phyloP scores from a whole-genome alignment of 2,329 filamentous ascomycete genomes.

The Colletotrichum sp. region DNA sequence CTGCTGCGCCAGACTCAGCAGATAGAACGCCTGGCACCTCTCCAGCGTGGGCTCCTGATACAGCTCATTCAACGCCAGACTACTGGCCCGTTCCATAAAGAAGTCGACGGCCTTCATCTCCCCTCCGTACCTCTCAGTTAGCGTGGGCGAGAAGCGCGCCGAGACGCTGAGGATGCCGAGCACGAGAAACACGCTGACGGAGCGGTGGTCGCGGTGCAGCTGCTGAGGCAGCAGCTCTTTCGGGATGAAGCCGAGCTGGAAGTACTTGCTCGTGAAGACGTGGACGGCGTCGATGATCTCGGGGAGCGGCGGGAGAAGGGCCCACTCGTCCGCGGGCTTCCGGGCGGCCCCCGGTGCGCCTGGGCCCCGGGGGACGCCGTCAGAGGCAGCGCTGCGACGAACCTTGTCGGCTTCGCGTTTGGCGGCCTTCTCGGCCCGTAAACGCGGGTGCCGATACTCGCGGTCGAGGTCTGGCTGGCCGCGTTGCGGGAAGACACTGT shows the following conservation, averaged over 20 bases:
- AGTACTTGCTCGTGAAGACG: slow-evolving; percentile 59
- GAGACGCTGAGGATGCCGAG: slow-evolving; percentile 62
- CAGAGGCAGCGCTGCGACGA: slow-evolving; percentile 34
- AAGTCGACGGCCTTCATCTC: slow-evolving; percentile 56
- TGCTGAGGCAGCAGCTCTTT: slow-evolving; percentile 54
- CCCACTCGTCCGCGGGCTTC: slow-evolving; percentile 48
- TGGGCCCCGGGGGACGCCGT: slow-evolving; percentile 23
- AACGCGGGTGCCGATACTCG: slow-evolving; percentile 59
- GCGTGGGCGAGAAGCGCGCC: slow-evolving; percentile 55
- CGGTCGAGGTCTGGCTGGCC: slow-evolving; percentile 61
- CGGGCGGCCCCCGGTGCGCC: slow-evolving; percentile 12
- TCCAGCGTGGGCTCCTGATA: slow-evolving; percentile 59
- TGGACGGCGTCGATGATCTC: slow-evolving; percentile 58
- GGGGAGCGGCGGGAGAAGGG: slow-evolving; percentile 51
- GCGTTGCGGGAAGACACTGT: slow-evolving; percentile 55
- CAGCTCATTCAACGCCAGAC: slow-evolving; percentile 52
- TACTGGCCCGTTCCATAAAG: slow-evolving; percentile 56
- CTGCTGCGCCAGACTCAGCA: slow-evolving; percentile 64
- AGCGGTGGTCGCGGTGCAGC: slow-evolving; percentile 49
- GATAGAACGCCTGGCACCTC: slow-evolving; percentile 62
- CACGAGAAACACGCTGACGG: slow-evolving; percentile 60
- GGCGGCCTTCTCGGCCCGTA: slow-evolving; percentile 49
- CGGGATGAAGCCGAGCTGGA: slow-evolving; percentile 64
- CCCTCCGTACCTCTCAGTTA: slow-evolving; percentile 54
- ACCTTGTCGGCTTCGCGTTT: slow-evolving; percentile 43